phyloP scores from a whole-genome alignment of 2,329 filamentous ascomycete genomes.

The Cytospora mali region DNA sequence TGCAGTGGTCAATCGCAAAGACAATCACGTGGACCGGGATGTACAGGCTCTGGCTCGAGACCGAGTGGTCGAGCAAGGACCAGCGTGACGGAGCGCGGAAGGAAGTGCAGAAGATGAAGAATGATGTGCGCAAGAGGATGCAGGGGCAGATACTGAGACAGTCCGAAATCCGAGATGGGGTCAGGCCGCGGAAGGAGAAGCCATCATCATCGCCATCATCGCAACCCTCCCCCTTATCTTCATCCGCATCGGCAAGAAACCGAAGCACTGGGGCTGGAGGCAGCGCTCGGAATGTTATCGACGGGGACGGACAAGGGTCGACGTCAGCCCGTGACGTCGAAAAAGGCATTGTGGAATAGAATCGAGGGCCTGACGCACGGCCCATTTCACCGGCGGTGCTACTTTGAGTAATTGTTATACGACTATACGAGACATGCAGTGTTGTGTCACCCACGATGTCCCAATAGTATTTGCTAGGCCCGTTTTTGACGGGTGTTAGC shows the following conservation, averaged over 20 bases:
- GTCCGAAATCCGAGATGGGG: slow-evolving; percentile 18
- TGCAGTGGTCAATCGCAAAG: slow-evolving; percentile 2
- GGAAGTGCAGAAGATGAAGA: slow-evolving; percentile 17
- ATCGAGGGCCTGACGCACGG: not conserved
- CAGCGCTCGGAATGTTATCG: too few relatives aligned
- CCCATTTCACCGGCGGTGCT: not conserved
- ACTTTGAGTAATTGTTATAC: not conserved
- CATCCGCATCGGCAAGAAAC: not conserved
- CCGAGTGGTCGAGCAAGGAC: slow-evolving; percentile 9
- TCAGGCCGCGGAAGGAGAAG: not conserved
- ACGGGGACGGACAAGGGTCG: not conserved
- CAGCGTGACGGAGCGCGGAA: slow-evolving; percentile 6
- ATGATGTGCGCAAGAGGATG: slow-evolving; percentile 13
- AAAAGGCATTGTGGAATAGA: not conserved
- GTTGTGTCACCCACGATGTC: not conserved
- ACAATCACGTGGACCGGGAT: slow-evolving; percentile 6
- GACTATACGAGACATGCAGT: not conserved
- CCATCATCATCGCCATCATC: too few relatives aligned
- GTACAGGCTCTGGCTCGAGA: slow-evolving; percentile 19
- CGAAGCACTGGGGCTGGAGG: too few relatives aligned
- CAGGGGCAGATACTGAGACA: not conserved
- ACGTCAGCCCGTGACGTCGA: not conserved
- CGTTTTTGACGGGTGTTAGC: not conserved
- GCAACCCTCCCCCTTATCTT: too few relatives aligned
- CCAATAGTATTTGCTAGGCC: not conserved